Evolutionary conservation across 768 basidiomycete species (phyloP).

Genomic region (Nevesoporus exiguus): DNA sequence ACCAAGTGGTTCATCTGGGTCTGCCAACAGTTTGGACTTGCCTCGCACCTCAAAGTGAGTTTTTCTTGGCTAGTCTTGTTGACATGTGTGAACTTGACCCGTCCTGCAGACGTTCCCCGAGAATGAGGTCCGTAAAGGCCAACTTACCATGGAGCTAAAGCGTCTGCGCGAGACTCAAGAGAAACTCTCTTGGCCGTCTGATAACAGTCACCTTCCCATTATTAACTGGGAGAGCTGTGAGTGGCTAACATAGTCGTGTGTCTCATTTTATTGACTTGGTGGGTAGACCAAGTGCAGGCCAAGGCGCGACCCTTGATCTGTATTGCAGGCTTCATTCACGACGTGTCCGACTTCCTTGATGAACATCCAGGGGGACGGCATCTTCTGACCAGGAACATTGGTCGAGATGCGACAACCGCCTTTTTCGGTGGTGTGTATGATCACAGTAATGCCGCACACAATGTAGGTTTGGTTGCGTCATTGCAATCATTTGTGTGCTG

Average conservation of each 20-base stretch:
- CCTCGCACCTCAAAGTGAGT: conserved; percentile 52
- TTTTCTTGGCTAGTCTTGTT: background rate
- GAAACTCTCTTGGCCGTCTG: conserved; percentile 72
- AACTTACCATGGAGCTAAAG: conserved; percentile 93
- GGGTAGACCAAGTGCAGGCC: conserved; percentile 72
- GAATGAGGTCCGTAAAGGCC: conserved; percentile 79
- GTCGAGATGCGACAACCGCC: conserved; percentile 88
- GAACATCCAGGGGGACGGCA: conserved; percentile 93
- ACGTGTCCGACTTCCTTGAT: conserved; percentile 77
- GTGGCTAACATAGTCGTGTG: conserved; percentile 19
- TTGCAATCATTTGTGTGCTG: background rate
- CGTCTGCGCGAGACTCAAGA: conserved; percentile 78
- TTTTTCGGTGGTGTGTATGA: conserved; percentile 93
- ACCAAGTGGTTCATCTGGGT: conserved; percentile 85
- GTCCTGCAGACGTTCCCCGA: conserved; percentile 50
- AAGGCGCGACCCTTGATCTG: conserved; percentile 78
- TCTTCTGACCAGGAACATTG: conserved; percentile 77
- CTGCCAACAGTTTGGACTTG: conserved; percentile 47
- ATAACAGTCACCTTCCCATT: conserved; percentile 71
- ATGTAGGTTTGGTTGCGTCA: conserved; percentile 41
- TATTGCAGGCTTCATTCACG: conserved; percentile 91
- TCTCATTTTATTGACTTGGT: background rate
- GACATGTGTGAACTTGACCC: background rate
- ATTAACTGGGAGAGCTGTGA: conserved; percentile 85
- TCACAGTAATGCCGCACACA: conserved; percentile 86